phyloP scores from a whole-genome alignment of 1,284 basidiomycete genomes.

The Cutaneotrichosporon spelunceum region DNA sequence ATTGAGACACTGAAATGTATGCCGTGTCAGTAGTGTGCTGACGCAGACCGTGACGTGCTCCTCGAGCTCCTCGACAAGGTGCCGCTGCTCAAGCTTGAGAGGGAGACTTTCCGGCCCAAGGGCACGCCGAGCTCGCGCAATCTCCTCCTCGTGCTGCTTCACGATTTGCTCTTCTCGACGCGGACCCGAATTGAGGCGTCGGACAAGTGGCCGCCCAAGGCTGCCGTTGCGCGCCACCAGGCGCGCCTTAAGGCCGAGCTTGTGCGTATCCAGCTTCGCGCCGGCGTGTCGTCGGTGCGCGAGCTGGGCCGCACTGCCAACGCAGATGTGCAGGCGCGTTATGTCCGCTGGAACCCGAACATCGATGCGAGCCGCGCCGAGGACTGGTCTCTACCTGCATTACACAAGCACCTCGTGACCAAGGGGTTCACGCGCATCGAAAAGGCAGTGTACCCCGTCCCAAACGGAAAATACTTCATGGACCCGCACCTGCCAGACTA shows the following conservation, averaged over 20 bases:
- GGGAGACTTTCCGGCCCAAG: conserved; percentile 58
- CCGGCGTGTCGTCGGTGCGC: conserved; percentile 62
- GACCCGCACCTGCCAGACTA: conserved; percentile 73
- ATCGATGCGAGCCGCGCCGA: conserved; percentile 40
- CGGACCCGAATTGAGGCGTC: conserved; percentile 72
- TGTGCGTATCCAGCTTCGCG: conserved; percentile 75
- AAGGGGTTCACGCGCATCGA: conserved; percentile 34
- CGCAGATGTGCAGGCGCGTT: conserved; percentile 63
- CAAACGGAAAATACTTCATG: conserved; percentile 57
- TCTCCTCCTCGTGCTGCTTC: conserved; percentile 75
- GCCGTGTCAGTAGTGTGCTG: neutral
- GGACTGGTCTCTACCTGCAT: conserved; percentile 31
- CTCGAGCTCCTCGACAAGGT: conserved; percentile 64
- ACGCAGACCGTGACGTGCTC: conserved; percentile 55
- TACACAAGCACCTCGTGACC: conserved; percentile 31
- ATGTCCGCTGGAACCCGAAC: conserved; percentile 77
- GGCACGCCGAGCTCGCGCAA: conserved; percentile 57
- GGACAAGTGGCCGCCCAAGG: conserved; percentile 75
- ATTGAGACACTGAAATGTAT: conserved; percentile 91
- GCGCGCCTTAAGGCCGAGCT: conserved; percentile 83
- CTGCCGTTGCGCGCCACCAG: conserved; percentile 76
- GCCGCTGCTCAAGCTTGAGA: conserved; percentile 68
- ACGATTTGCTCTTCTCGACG: conserved; percentile 74
- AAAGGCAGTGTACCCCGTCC: conserved; percentile 36
- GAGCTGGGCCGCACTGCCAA: conserved; percentile 58